These are phyloP conservation scores for Castanospermum australe DNA, from an alignment of 306 rosid species.

Conservation along the genomic window DNA sequence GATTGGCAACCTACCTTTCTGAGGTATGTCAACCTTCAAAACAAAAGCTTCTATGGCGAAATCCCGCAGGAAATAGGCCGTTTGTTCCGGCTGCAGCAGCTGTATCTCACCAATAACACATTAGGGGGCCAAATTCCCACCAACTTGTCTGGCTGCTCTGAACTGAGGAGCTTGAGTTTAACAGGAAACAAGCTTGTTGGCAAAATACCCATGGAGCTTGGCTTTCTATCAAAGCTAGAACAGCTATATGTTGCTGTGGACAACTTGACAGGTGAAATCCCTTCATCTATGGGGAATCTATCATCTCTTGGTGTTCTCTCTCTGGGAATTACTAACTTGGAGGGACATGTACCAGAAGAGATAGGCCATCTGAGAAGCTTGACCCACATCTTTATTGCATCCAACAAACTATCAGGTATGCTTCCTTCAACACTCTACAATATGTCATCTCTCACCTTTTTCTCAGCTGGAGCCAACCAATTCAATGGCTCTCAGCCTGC, in stretches of 20 bases:
- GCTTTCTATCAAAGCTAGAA: constrained; percentile 27
- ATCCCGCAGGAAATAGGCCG: constrained; percentile 40
- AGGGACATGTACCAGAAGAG: constrained; percentile 33
- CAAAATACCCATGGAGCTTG: constrained; percentile 30
- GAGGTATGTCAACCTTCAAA: constrained; percentile 29
- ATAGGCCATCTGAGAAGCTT: constrained; percentile 21
- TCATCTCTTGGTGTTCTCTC: constrained; percentile 16
- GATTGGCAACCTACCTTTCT: constrained; percentile 48
- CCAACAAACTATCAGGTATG: constrained; percentile 31
- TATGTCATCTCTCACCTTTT: constrained; percentile 29
- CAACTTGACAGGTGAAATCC: constrained; percentile 41
- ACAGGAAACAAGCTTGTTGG: constrained; percentile 29
- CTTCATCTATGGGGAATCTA: constrained; percentile 41
- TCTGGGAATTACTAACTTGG: constrained; percentile 16
- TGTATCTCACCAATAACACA: constrained; percentile 24
- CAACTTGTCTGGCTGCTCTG: constrained; percentile 35
- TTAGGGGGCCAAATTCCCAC: constrained; percentile 41
- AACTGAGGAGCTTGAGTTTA: constrained; percentile 17
- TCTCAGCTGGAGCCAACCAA: neutral
- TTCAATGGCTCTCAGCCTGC: constrained; percentile 37
- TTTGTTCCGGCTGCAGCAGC: constrained; percentile 31
- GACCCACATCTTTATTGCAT: neutral
- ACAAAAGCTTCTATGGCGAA: constrained; percentile 32
- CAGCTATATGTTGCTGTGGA: neutral
- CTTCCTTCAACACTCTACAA: constrained; percentile 42